A percentile compares a stretch with the other conserved stretches of the same genome.
phyloP scores from a whole-genome alignment of 2,329 filamentous ascomycete genomes.

The Botrytis fragariae region DNA sequence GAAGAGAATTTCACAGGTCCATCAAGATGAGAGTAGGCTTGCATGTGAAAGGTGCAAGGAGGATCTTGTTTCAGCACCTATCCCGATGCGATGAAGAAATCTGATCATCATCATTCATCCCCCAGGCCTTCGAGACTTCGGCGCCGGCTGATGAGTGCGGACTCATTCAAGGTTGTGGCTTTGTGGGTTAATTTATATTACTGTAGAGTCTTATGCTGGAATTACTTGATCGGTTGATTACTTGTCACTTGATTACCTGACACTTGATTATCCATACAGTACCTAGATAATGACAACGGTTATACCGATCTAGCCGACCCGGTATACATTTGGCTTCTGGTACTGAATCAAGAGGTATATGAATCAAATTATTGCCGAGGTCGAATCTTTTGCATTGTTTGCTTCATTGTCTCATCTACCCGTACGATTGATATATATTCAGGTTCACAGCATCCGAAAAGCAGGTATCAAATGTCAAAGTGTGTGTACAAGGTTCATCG shows the following conservation, averaged over 20 bases:
- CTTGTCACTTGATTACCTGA: background rate
- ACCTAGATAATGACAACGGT: background rate
- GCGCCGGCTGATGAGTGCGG: background rate
- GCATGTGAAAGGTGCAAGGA: background rate
- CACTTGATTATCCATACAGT: background rate
- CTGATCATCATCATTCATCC: background rate
- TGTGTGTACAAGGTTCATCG: constrained; percentile 9
- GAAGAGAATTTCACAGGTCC: background rate
- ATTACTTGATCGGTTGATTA: background rate
- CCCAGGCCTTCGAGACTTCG: background rate
- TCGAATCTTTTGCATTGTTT: background rate
- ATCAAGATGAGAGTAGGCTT: background rate
- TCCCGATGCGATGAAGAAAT: background rate
- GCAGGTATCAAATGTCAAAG: constrained; percentile 1
- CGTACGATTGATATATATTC: background rate
- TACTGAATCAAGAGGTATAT: background rate
- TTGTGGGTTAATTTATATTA: background rate
- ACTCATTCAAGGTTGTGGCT: background rate
- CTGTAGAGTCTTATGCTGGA: constrained; percentile 2
- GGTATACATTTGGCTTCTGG: background rate
- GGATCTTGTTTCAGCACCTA: background rate
- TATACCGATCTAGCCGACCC: background rate
- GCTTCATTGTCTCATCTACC: constrained; percentile 13
- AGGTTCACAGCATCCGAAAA: background rate
- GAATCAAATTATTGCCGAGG: background rate